Conservation (phyloP, 2,329 filamentous ascomycete genomes). For the Neonectria ditissima region DNA sequence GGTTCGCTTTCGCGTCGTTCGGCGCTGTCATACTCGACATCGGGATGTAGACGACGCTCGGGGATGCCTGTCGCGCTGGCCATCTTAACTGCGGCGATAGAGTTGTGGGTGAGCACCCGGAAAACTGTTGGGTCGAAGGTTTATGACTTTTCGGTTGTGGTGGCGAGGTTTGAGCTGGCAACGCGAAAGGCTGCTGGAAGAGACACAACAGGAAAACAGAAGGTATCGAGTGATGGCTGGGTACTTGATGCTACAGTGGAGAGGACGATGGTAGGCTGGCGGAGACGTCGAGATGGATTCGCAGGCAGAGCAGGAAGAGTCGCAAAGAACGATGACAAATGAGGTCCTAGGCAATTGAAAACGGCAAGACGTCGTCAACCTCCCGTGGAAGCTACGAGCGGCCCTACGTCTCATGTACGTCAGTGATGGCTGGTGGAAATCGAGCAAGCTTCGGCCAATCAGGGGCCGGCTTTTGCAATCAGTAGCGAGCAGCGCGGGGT, state of each 20-base stretch:
- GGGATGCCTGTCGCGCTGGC: constrained; percentile 77
- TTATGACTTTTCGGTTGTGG: not conserved
- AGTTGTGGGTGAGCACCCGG: not conserved
- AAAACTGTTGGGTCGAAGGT: constrained; percentile 5
- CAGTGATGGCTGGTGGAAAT: constrained; percentile 33
- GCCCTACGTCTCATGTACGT: constrained; percentile 28
- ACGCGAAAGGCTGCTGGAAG: not conserved
- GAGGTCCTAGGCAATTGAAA: not conserved
- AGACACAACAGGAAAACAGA: not conserved
- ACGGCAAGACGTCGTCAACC: not conserved
- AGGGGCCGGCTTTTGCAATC: constrained; percentile 41
- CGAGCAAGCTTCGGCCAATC: constrained; percentile 40
- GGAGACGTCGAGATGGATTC: not conserved
- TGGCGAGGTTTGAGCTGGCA: not conserved
- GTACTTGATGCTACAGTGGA: not conserved
- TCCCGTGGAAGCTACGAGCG: not conserved
- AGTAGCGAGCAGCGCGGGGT: constrained; percentile 34
- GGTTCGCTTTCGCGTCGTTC: constrained; percentile 56
- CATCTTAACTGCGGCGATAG: constrained; percentile 59
- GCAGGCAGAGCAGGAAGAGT: not conserved
- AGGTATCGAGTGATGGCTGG: not conserved
- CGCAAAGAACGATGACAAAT: constrained; percentile 4
- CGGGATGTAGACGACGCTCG: constrained; percentile 55
- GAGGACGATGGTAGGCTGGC: not conserved
- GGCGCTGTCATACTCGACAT: constrained; percentile 34